Percentiles rank a stretch among this genome's conserved stretches.
Evolutionary conservation across 306 rosid genomes (phyloP).

Genomic region (Arachis hypogaea): DNA sequence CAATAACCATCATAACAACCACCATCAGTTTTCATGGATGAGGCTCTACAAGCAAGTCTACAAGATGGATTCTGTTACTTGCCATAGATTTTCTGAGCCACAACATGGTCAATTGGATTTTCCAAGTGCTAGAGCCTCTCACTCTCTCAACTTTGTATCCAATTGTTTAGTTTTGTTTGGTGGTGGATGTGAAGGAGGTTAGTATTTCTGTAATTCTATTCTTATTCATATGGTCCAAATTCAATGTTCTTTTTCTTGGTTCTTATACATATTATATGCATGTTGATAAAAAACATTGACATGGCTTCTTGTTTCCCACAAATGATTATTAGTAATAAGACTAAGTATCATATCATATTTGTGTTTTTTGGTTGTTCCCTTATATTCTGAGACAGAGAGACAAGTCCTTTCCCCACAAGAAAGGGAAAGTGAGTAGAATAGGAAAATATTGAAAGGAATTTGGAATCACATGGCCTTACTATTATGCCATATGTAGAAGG

Average conservation of each 20-base stretch:
- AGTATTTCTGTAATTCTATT: constrained; percentile 53
- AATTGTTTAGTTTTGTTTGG: constrained; percentile 82
- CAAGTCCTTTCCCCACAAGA: constrained; percentile 11
- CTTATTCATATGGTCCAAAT: not conserved
- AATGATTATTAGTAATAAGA: not conserved
- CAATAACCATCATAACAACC: not conserved
- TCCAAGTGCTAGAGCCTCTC: constrained; percentile 88
- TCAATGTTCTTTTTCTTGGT: not conserved
- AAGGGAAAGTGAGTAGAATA: constrained; percentile 13
- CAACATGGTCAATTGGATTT: constrained; percentile 47
- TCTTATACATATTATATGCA: constrained; percentile 1
- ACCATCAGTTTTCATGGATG: constrained; percentile 67
- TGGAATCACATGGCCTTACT: constrained; percentile 7
- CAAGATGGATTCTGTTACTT: constrained; percentile 56
- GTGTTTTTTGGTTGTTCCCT: constrained; percentile 30
- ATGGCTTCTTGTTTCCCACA: constrained; percentile 30
- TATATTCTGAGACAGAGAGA: constrained; percentile 21
- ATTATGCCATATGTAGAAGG: not conserved
- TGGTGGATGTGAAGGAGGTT: constrained; percentile 95
- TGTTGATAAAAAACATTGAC: constrained; percentile 15
- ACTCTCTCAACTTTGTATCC: constrained; percentile 89
- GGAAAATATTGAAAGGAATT: not conserved
- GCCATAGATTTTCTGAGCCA: constrained; percentile 53
- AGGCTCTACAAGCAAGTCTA: constrained; percentile 69
- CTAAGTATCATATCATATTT: constrained; percentile 21